A percentile compares a stretch with the other conserved stretches of the same genome.
These are phyloP conservation scores for Chrysophaeum taylorii DNA, from an alignment of 352 stramenopile genomes.

Conservation along the genomic window DNA sequence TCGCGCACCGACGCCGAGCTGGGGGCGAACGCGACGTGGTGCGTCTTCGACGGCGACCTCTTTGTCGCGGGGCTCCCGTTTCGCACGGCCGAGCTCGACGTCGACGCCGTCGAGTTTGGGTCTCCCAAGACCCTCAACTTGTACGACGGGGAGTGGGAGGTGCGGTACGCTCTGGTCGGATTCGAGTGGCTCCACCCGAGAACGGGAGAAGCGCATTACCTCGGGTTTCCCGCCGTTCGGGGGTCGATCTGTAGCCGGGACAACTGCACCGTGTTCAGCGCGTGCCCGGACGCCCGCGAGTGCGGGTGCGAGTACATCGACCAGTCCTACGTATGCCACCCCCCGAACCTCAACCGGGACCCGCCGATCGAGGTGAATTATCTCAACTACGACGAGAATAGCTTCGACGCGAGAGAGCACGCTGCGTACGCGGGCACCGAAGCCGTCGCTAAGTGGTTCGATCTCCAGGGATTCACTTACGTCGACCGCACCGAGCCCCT, in stretches of 20 bases:
- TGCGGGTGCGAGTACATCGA: not conserved
- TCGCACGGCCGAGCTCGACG: not conserved
- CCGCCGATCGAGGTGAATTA: not conserved
- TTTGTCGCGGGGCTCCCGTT: not conserved
- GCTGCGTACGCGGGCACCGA: not conserved
- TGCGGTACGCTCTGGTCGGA: not conserved
- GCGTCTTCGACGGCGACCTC: not conserved
- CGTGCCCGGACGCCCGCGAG: not conserved
- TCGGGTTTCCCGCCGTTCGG: not conserved
- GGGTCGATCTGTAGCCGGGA: not conserved
- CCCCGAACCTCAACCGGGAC: not conserved
- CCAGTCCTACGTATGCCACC: not conserved
- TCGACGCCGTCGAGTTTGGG: not conserved
- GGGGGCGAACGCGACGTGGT: not conserved
- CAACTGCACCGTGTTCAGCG: not conserved
- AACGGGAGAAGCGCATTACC: not conserved
- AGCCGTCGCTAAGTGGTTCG: not conserved
- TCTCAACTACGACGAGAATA: not conserved
- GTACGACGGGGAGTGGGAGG: not conserved
- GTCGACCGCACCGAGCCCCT: not conserved
- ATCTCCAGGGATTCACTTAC: not conserved
- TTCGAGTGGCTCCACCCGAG: not conserved
- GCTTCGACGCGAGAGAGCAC: not conserved
- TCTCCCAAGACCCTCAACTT: not conserved
- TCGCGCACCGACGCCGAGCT: not conserved